These are phyloP conservation scores for Pichia manshurica DNA, from an alignment of 805 yeast species.

Conservation along the genomic window DNA sequence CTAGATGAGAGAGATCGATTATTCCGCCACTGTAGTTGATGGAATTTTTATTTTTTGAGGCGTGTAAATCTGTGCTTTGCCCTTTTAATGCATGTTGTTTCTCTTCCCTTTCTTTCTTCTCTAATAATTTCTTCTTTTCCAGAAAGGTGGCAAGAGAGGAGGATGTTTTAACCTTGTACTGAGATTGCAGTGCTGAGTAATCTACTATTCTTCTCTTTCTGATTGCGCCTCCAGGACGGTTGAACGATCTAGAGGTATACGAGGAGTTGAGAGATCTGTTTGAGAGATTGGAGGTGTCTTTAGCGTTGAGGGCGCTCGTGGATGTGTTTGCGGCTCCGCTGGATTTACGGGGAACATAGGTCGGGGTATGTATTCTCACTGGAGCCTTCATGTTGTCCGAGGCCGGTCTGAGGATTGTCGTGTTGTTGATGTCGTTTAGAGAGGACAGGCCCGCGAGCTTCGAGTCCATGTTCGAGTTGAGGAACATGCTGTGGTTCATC, in stretches of 20 bases:
- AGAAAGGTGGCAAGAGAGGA: conserved; percentile 25
- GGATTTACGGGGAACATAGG: conserved; percentile 20
- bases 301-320: no score
- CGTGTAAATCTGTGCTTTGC: neutral
- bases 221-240: conserved; percentile 7
- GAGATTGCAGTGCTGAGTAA: conserved; percentile 26
- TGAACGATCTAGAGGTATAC: no score
- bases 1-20: conserved; percentile 18
- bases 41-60: neutral
- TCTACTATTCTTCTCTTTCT: conserved; percentile 25
- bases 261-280: no score
- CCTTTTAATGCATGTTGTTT: conserved; percentile 2
- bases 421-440: conserved; percentile 13
- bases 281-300: no score
- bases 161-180: conserved; percentile 23
- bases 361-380: conserved; percentile 23
- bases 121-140: conserved; percentile 14
- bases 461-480: conserved; percentile 6
- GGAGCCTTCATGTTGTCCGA: conserved; percentile 19
- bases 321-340: neutral
- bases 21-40: conserved; percentile 13
- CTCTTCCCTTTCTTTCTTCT: conserved; percentile 7
- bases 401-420: conserved; percentile 23
- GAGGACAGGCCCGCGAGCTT: neutral
- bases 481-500: neutral